Evolutionary conservation across 2,329 filamentous ascomycete species (phyloP).

Genomic region (Colletotrichum liaoningense): DNA sequence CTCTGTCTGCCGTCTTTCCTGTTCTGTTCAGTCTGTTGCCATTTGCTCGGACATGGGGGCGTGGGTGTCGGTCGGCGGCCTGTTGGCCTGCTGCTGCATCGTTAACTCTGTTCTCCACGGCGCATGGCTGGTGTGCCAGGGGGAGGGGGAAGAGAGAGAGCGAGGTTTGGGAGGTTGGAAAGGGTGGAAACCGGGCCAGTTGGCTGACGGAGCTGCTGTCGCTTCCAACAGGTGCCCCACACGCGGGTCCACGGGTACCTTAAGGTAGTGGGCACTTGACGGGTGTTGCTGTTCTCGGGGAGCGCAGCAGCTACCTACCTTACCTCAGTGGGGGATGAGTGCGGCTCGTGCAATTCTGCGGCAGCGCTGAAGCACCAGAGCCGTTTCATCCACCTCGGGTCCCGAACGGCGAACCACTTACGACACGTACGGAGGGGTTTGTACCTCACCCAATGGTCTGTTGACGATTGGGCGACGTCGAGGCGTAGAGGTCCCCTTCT

Average conservation of each 20-base stretch:
- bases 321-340: background rate
- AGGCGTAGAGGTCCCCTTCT: no score
- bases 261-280: no score
- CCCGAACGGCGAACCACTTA: conserved; percentile 22
- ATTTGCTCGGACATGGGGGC: conserved; percentile 17
- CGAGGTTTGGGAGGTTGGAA: conserved; percentile 8
- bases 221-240: background rate
- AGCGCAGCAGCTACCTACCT: no score
- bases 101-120: conserved; percentile 25
- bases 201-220: background rate
- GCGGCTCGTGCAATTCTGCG: conserved; percentile 27
- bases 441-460: no score
- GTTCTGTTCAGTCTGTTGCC: background rate
- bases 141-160: conserved; percentile 2
- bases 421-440: background rate
- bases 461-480: no score
- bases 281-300: no score
- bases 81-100: background rate
- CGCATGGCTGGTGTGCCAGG: background rate
- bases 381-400: conserved; percentile 32
- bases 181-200: background rate
- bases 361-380: conserved; percentile 34
- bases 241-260: background rate
- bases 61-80: background rate
- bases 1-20: background rate